These are phyloP conservation scores for Scedosporium minutisporum DNA, from an alignment of 2,329 filamentous ascomycete genomes.

Conservation along the genomic window DNA sequence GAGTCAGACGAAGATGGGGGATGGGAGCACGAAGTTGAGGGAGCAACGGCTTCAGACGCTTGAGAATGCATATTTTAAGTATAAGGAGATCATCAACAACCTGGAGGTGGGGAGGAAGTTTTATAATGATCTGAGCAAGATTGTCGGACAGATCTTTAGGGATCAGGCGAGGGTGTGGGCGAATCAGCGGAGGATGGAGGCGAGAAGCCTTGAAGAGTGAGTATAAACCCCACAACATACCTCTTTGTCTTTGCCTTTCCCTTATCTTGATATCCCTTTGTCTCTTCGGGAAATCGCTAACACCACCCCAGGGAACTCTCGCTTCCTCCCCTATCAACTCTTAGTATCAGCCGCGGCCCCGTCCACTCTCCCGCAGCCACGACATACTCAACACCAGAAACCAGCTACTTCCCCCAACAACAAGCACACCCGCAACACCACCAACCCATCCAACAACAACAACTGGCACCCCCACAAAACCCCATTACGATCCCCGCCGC, in stretches of 20 bases:
- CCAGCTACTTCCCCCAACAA: constrained; percentile 10
- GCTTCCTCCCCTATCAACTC: constrained; percentile 39
- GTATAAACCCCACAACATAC: constrained; percentile 16
- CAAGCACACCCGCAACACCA: constrained; percentile 11
- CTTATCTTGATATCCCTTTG: constrained; percentile 5
- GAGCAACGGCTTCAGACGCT: constrained; percentile 80
- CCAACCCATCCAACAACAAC: constrained; percentile 11
- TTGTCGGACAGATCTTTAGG: constrained; percentile 69
- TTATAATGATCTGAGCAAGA: constrained; percentile 88
- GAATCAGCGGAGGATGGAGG: constrained; percentile 71
- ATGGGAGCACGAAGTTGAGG: constrained; percentile 58
- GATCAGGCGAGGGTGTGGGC: constrained; percentile 72
- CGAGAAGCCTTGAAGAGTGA: constrained; percentile 66
- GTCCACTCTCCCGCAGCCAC: constrained; percentile 13
- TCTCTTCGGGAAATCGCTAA: not conserved
- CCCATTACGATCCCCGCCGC: constrained; percentile 18
- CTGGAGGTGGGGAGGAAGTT: constrained; percentile 88
- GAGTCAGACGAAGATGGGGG: constrained; percentile 57
- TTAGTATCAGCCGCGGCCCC: constrained; percentile 26
- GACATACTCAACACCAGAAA: constrained; percentile 9
- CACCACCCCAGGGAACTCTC: constrained; percentile 32
- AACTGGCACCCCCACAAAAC: constrained; percentile 12
- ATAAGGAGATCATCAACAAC: constrained; percentile 91
- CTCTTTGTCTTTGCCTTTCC: constrained; percentile 9
- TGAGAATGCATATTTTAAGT: constrained; percentile 88